These are phyloP conservation scores for Ceratocystis harringtonii DNA, from an alignment of 2,329 filamentous ascomycete species.

Conservation along the genomic window DNA sequence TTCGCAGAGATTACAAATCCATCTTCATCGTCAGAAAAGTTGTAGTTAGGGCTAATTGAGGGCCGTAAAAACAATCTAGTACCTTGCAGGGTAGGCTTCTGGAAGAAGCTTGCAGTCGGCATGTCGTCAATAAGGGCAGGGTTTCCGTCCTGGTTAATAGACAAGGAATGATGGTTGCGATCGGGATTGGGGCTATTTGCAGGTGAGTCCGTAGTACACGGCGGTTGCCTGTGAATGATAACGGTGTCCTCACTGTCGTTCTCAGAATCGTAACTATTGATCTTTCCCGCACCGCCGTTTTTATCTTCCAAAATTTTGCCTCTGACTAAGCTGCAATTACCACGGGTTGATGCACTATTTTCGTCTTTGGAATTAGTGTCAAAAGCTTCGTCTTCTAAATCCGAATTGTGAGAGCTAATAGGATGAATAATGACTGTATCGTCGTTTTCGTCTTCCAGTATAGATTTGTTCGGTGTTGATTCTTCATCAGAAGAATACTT, in stretches of 20 bases:
- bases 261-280: background rate
- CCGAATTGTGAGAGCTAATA: background rate
- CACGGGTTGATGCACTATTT: background rate
- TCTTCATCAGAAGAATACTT: background rate
- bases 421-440: background rate
- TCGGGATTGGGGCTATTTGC: background rate
- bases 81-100: background rate
- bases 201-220: background rate
- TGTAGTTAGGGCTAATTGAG: constrained; percentile 18
- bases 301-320: background rate
- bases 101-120: background rate
- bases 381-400: background rate
- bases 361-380: background rate
- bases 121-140: background rate
- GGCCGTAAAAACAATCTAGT: background rate
- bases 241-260: constrained; percentile 5
- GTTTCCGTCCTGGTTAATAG: background rate
- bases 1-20: constrained; percentile 14
- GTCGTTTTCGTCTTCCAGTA: background rate
- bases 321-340: background rate
- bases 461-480: background rate
- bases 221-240: background rate
- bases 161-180: background rate
- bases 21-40: constrained; percentile 21
- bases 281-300: background rate